Evolutionary conservation across 2,329 filamentous ascomycete genomes (phyloP), one percentile per base, ranked within the genome.

Genomic region (Lasiodiplodia gonubiensis): DNA sequence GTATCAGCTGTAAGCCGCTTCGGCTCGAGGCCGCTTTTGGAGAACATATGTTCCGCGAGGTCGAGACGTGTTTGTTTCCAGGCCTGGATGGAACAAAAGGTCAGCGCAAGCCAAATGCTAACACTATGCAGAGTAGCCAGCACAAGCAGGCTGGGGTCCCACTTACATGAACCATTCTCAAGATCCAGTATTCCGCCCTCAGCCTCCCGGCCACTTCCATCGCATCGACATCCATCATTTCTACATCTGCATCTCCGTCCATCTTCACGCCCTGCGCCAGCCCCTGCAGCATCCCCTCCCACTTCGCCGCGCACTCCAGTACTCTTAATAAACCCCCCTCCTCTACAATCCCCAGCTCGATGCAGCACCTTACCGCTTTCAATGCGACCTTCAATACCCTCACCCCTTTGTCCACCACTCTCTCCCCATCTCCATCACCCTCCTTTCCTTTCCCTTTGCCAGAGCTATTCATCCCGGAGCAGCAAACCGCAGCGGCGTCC

Each of bases 11-110:
- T 27, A 2, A 67, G 39, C 8, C 37, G 27, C 2, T 77, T 69
- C 0, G 84, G 77, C 52, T 89, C 84, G 2, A 86, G n/a, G 69
- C 79, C 72, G 55, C 87, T 78, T 72, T 91, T 91, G 42, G 78
- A 78, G 76, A 90, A 94, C 83, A 95, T 88, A 76, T 92, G 88
- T 66, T 97, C 92, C 33, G 92, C 92, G 57, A 93, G 86, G 67
- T 94, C 91, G 16, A 91, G 82, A 49, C 90, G 86, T 49, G 87
- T 84, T 74, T 93, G 89, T 72, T 89, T 88, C 89, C 90, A 97
- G 35, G 89, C 86, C 92, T 94, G 30, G 23, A 37, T 23, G 60
- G 63, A 67, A 3, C 14, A 14, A 11, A 3, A 39, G n/a, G 70
- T 57, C 68, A 66, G 59, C 69, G 30, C 25, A 25, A 2, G 8